Percentiles rank a stretch among this genome's conserved stretches.
Conservation (phyloP, 768 basidiomycete genomes). For the Cystofilobasidium bisporidii region DNA sequence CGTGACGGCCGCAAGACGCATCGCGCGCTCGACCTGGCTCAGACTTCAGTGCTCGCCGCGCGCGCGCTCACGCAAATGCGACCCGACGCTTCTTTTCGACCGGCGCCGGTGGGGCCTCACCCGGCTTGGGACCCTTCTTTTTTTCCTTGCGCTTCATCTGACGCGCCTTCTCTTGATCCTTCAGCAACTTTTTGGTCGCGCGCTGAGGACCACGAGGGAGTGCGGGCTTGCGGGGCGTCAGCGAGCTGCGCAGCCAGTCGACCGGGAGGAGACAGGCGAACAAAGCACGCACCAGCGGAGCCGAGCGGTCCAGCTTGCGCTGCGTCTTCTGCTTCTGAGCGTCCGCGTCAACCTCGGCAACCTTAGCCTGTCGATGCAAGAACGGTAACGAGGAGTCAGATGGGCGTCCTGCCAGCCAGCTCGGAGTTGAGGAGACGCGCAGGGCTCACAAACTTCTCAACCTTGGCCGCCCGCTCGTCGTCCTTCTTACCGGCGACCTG, state of each 20-base stretch:
- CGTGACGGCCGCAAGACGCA: too few species aligned
- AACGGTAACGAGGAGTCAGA: background rate
- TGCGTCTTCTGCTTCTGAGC: conserved; percentile 22
- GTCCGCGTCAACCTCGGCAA: background rate
- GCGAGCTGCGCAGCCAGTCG: background rate
- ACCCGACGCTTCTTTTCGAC: conserved; percentile 22
- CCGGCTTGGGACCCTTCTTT: conserved; percentile 9
- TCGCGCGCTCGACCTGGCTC: too few species aligned
- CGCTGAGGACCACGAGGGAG: background rate
- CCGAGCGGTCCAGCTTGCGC: conserved; percentile 26
- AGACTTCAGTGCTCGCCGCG: too few species aligned
- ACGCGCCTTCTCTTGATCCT: conserved; percentile 22
- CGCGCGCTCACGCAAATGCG: conserved; percentile 14
- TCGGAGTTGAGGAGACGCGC: background rate
- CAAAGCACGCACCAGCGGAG: conserved; percentile 21
- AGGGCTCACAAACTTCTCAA: conserved; percentile 17
- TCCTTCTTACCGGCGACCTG: conserved; percentile 25
- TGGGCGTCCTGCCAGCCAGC: background rate
- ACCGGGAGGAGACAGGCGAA: background rate
- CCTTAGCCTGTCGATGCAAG: background rate
- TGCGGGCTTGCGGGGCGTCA: background rate
- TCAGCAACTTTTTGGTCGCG: conserved; percentile 23
- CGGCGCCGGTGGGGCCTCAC: background rate
- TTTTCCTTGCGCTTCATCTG: conserved; percentile 20
- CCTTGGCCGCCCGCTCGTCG: conserved; percentile 11